Evolutionary conservation across 768 basidiomycete genomes (phyloP).

Genomic region (Russula dissimulans): DNA sequence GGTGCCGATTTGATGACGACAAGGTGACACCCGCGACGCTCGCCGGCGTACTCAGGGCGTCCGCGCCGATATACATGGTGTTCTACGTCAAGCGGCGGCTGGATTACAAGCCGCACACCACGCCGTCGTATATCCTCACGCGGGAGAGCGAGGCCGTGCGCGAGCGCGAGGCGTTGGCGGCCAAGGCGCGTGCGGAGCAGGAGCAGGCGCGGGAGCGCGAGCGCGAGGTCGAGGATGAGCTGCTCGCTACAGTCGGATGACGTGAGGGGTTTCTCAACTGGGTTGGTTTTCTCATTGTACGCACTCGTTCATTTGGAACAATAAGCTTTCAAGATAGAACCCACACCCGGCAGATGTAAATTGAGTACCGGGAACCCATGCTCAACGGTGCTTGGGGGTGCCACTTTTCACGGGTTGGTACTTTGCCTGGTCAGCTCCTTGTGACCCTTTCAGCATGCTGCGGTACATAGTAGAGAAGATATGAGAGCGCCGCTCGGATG

Average conservation of each 20-base stretch:
- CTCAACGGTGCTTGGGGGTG: too few species aligned
- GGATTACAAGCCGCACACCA: slow-evolving; percentile 57
- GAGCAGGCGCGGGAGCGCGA: slow-evolving; percentile 12
- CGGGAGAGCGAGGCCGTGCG: slow-evolving; percentile 17
- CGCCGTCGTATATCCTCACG: slow-evolving; percentile 14
- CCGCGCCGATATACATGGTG: slow-evolving; percentile 83
- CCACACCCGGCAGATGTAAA: too few species aligned
- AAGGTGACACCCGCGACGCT: slow-evolving; percentile 73
- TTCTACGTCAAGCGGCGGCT: slow-evolving; percentile 89
- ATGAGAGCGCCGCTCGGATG: too few species aligned
- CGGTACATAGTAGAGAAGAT: too few species aligned
- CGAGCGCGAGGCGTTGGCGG: slow-evolving; percentile 8
- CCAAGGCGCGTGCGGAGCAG: slow-evolving; percentile 5
- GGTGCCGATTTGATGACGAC: slow-evolving; percentile 93
- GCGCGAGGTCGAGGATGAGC: slow-evolving; percentile 17
- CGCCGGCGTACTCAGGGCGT: slow-evolving; percentile 43
- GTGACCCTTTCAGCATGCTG: too few species aligned
- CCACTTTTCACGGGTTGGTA: too few species aligned
- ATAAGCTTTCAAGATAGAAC: too few species aligned
- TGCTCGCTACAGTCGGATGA: slow-evolving; percentile 8
- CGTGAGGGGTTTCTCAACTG: neutral
- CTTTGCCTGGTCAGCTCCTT: too few species aligned
- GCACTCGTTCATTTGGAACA: too few species aligned
- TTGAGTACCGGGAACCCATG: too few species aligned
- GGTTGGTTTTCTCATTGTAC: too few species aligned